These are phyloP conservation scores for Aspergillus coremiiformis DNA, from an alignment of 495 filamentous ascomycete genomes.

Conservation along the genomic window DNA sequence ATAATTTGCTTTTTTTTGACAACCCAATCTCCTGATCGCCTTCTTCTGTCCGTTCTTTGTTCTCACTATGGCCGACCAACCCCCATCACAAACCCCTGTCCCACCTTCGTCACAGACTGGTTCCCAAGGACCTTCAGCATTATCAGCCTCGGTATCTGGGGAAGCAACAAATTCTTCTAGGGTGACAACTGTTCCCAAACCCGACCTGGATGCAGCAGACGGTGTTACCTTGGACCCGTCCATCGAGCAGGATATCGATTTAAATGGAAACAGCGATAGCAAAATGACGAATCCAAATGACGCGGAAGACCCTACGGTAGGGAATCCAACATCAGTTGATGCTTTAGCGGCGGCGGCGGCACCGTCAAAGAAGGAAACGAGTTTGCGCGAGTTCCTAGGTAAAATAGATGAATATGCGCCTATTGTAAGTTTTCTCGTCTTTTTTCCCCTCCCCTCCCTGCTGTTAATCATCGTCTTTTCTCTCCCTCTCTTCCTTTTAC, in stretches of 20 bases:
- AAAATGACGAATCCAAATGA: constrained; percentile 13
- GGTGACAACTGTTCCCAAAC: constrained; percentile 26
- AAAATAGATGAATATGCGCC: constrained; percentile 99
- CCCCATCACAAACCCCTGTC: constrained; percentile 17
- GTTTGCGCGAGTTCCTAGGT: constrained; percentile 77
- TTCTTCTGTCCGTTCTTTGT: background rate
- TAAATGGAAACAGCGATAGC: constrained; percentile 19
- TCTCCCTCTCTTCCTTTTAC: background rate
- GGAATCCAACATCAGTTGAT: constrained; percentile 22
- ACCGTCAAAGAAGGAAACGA: constrained; percentile 81
- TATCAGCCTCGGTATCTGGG: constrained; percentile 9
- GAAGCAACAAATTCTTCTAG: constrained; percentile 13
- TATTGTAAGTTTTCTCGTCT: constrained; percentile 56
- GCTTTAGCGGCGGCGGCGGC: constrained; percentile 32
- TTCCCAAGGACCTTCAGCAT: constrained; percentile 9
- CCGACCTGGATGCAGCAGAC: constrained; percentile 18
- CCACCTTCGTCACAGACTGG: constrained; percentile 8
- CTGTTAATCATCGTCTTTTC: no score
- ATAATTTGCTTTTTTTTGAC: constrained; percentile 2
- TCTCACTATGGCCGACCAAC: constrained; percentile 21
- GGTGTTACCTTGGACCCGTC: constrained; percentile 25
- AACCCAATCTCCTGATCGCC: background rate
- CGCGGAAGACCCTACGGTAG: constrained; percentile 14
- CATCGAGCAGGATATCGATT: constrained; percentile 41
- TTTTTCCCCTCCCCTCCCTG: background rate